These are phyloP conservation scores for Nasturtium officinale DNA, from an alignment of 345 rosid species.

Conservation along the genomic window DNA sequence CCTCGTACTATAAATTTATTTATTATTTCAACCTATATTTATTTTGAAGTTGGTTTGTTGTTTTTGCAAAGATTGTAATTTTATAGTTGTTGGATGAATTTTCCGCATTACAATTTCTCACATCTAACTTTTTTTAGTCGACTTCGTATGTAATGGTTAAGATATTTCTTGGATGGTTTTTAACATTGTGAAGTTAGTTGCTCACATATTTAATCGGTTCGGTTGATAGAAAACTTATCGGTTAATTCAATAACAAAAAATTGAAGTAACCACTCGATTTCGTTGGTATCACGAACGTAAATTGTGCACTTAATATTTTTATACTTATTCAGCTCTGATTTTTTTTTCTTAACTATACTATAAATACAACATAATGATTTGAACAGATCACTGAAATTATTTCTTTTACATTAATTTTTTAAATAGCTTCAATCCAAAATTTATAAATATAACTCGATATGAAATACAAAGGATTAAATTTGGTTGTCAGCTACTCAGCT, in stretches of 20 bases:
- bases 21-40: background rate
- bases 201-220: background rate
- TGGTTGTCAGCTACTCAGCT: background rate
- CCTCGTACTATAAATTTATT: background rate
- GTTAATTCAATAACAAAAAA: no score
- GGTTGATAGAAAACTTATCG: no score
- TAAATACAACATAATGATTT: no score
- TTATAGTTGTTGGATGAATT: background rate
- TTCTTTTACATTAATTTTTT: background rate
- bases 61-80: background rate
- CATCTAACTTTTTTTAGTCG: background rate
- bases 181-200: conserved; percentile 5
- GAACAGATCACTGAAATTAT: no score
- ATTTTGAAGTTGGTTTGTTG: background rate
- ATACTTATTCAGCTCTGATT: no score
- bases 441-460: background rate
- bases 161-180: background rate
- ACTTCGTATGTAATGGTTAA: background rate
- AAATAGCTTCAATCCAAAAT: background rate
- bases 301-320: background rate
- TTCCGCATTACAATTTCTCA: background rate
- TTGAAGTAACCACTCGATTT: no score
- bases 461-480: background rate
- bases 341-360: no score
- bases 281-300: no score